Evolutionary conservation across 163 green algal genomes (phyloP).

Genomic region (Scenedesmus sp.): DNA sequence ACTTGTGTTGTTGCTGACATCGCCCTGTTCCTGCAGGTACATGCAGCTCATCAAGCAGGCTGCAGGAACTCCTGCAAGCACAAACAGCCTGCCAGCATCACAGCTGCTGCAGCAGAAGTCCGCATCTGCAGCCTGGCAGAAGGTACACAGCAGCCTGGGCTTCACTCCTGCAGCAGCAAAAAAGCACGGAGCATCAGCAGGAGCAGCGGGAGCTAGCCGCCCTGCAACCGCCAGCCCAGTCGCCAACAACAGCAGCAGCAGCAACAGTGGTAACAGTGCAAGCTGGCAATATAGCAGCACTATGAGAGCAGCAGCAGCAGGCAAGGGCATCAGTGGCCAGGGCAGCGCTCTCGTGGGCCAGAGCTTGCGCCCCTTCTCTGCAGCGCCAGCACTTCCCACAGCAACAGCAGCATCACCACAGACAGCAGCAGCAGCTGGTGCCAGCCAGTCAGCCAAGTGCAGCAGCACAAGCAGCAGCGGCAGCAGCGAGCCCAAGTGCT

Average conservation of each 20-base stretch:
- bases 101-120: slow-evolving; percentile 15
- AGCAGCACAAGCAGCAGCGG: background rate
- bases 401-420: background rate
- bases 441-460: background rate
- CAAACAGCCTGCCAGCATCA: background rate
- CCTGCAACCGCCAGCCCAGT: background rate
- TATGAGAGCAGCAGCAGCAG: slow-evolving; percentile 2
- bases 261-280: background rate
- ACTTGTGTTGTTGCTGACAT: too few species aligned
- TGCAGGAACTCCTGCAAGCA: background rate
- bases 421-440: background rate
- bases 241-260: background rate
- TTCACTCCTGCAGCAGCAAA: background rate
- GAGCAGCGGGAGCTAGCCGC: background rate
- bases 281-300: slow-evolving; percentile 10
- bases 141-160: background rate
- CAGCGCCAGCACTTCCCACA: background rate
- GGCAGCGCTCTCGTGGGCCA: background rate
- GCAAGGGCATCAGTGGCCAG: background rate
- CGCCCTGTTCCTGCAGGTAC: slow-evolving; percentile 8
- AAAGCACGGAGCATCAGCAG: background rate
- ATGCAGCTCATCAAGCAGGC: slow-evolving; percentile 16
- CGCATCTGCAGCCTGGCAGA: background rate
- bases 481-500: background rate
- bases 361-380: background rate